phyloP scores from a whole-genome alignment of 2,329 filamentous ascomycete genomes.

The Ophiobolus disseminans region DNA sequence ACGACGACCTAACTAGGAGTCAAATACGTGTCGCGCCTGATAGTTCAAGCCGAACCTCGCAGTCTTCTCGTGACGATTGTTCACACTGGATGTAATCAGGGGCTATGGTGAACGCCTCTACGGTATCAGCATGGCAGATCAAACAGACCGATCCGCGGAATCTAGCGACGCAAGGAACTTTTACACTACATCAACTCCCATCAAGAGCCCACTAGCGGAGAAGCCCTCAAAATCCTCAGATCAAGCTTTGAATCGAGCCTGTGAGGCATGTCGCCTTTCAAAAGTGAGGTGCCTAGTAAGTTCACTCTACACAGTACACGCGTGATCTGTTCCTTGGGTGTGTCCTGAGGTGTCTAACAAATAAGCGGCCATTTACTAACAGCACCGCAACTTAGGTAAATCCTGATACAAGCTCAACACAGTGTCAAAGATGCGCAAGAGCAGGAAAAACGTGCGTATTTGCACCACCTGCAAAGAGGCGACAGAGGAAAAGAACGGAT shows the following conservation, averaged over 20 bases:
- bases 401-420: slow-evolving; percentile 30
- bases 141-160: slow-evolving; percentile 11
- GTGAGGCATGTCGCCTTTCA: slow-evolving; percentile 45
- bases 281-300: slow-evolving; percentile 47
- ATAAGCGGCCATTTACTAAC: no score
- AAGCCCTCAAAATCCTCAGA: slow-evolving; percentile 32
- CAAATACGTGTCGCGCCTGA: no score
- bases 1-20: no score
- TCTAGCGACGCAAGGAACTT: slow-evolving; percentile 11
- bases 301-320: no score
- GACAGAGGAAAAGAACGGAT: slow-evolving; percentile 47
- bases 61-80: no score
- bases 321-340: no score
- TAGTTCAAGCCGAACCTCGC: no score
- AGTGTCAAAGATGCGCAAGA: slow-evolving; percentile 47
- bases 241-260: slow-evolving; percentile 44
- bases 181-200: slow-evolving; percentile 19
- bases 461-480: slow-evolving; percentile 44
- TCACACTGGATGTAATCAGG: no score
- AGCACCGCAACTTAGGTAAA: no score
- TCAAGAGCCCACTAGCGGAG: slow-evolving; percentile 21
- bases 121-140: slow-evolving; percentile 16
- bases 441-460: slow-evolving; percentile 43
- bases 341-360: no score
- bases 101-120: no score